Base-by-base conservation (phyloP, 2,329 filamentous ascomycete genomes). In the Ophiobolus disseminans region DNA sequence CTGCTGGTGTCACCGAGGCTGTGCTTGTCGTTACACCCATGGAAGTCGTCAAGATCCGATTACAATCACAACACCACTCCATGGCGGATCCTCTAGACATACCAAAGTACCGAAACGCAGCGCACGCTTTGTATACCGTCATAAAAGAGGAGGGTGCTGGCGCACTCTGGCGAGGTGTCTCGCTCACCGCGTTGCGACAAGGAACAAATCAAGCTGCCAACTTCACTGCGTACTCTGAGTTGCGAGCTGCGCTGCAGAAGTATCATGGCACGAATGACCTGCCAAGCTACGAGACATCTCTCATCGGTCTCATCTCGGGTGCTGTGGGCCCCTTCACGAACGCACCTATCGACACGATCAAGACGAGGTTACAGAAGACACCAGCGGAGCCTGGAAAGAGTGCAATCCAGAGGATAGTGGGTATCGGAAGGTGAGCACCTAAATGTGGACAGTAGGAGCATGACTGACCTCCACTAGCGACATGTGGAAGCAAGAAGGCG, bases 1-100 rank as follows among this genome's bases (percentile, higher is more conserved):
- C 89, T 19, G 94, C 94, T 20, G 94, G 94, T 76, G 86, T 99
- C 14, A 97, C 94, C 16, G 94, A 99, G 82, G 94, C 94, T 58
- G 93, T 99, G 35, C 88, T 90, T 39, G 90, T 99, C 41, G 94
- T 99, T 47, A 97, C 92, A 22, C 94, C 94, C 5, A 99, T 99
- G 94, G 94, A 99, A 79, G 94, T 99, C 54, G 86, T 99, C 77
- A 99, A 99, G 84, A 99, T 99, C 72, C 89, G 94, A 39, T 84
- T 99, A 62, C 94, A 99, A 81, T 93, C 93, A 4, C 94, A 99
- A 78, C 90, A 97, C 79, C 94, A 99, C 84, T 91, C 86, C 72
- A 94, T 99, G 87, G 91, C 94, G 39, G 94, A 99, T 72, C 94
- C 94, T 5, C 86, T 97, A 61, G 94, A 97, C 73, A 76, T 97